These are phyloP conservation scores for Sclerotinia spermophila DNA, from an alignment of 2,329 filamentous ascomycete species.

Conservation along the genomic window DNA sequence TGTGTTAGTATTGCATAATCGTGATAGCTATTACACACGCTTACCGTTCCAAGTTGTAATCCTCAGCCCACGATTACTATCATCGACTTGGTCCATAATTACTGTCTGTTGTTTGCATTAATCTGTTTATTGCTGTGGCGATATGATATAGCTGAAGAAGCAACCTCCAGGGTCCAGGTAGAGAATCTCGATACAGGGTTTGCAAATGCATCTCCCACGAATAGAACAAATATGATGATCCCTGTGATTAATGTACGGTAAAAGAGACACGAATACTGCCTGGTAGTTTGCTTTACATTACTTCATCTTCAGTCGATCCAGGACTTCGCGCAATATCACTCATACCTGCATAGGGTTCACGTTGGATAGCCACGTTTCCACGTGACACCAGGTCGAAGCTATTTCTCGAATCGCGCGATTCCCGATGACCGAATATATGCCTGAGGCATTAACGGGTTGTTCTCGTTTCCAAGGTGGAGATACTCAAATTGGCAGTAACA, in stretches of 20 bases:
- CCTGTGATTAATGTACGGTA: background rate
- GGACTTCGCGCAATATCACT: background rate
- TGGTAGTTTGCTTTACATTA: background rate
- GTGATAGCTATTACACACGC: conserved; percentile 25
- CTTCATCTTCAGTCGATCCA: background rate
- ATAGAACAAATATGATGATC: background rate
- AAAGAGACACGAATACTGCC: background rate
- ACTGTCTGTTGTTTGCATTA: background rate
- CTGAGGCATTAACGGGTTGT: background rate
- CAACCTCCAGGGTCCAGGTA: background rate
- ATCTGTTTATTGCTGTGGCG: background rate
- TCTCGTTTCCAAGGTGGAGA: conserved; percentile 8
- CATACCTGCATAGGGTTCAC: background rate
- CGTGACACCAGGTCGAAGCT: background rate
- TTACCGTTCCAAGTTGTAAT: conserved; percentile 86
- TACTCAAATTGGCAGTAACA: conserved; percentile 8
- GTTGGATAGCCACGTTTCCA: background rate
- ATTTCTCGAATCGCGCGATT: background rate
- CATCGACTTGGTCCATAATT: background rate
- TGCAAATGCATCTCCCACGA: conserved; percentile 10
- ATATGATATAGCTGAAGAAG: background rate
- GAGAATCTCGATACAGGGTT: background rate
- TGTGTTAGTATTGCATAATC: conserved; percentile 20
- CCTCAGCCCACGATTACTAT: conserved; percentile 60
- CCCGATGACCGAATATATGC: background rate